These are phyloP conservation scores for Pseudogymnoascus sp. DNA, from an alignment of 2,329 filamentous ascomycete species.

Conservation along the genomic window DNA sequence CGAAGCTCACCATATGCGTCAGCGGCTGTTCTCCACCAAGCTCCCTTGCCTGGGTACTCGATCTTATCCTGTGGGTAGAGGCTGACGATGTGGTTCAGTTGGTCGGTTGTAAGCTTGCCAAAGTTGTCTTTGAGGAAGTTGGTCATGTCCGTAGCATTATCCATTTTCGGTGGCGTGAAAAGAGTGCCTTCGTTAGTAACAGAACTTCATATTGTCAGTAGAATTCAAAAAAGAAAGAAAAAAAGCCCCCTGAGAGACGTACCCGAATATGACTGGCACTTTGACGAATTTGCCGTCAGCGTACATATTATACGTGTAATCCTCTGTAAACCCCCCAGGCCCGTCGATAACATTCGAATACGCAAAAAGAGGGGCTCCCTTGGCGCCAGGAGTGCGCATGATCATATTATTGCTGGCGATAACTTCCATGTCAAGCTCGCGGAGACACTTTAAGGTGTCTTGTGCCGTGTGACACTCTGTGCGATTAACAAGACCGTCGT, in stretches of 20 bases:
- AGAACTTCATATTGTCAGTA: slow-evolving; percentile 30
- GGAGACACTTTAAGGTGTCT: slow-evolving; percentile 40
- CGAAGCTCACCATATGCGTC: slow-evolving; percentile 57
- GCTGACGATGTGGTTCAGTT: slow-evolving; percentile 44
- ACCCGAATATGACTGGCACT: slow-evolving; percentile 44
- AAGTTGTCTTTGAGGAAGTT: slow-evolving; percentile 52
- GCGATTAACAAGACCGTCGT: neutral
- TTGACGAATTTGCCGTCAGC: slow-evolving; percentile 43
- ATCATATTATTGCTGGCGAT: slow-evolving; percentile 38
- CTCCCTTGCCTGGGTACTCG: slow-evolving; percentile 38
- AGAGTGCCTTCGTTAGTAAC: slow-evolving; percentile 59
- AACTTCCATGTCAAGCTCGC: slow-evolving; percentile 33
- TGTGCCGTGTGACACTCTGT: slow-evolving; percentile 19
- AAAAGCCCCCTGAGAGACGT: slow-evolving; percentile 5
- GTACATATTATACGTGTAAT: slow-evolving; percentile 44
- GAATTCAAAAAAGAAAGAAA: neutral
- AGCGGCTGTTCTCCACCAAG: slow-evolving; percentile 51
- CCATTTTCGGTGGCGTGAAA: slow-evolving; percentile 46
- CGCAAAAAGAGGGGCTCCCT: slow-evolving; percentile 39
- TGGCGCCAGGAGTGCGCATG: slow-evolving; percentile 30
- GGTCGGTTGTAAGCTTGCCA: slow-evolving; percentile 42
- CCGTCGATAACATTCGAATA: slow-evolving; percentile 48
- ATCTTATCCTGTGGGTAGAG: slow-evolving; percentile 46
- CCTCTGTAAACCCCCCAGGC: slow-evolving; percentile 38
- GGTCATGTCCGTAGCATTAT: slow-evolving; percentile 41